Evolutionary conservation across 1,284 basidiomycete species (phyloP), one percentile per base, ranked within the genome.

Genomic region (Moesziomyces sp.): DNA sequence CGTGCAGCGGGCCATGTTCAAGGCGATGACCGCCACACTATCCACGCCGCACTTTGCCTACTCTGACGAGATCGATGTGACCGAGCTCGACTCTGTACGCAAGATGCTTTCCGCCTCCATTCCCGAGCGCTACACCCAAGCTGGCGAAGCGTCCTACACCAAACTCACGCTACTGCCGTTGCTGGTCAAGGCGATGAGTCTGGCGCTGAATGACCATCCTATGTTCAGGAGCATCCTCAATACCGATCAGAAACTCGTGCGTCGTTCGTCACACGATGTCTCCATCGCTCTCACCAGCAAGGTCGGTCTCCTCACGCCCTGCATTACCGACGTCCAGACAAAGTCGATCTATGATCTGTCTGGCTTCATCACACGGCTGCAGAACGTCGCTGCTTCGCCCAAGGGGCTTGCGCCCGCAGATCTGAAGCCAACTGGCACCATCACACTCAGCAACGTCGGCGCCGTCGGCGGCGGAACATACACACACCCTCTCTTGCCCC

Each of bases 91-190:
- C 78, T 85, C 87, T n/a, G 74, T 94, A 11, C 86, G 95, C 7
- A 90, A 91, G 0, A 82, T 86, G 13, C 87, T 97, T 52, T 92
- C 91, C 77, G 82, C 88, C 0, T 86, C 90, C 75, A 92, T 94
- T 69, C 92, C 93, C 1, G 51, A 54, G 5, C 48, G 26, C 8
- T 75, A 61, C 47, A 54, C 58, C 13, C 21, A 55, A 9, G 43
- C 53, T 0, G 58, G 72, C 14, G 73, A 75, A 19, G 54, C 58
- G 6, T 47, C 56, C 0, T 67, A 58, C 51, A 87, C 33, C 52
- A 89, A 89, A 48, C 84, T 96, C 38, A 95, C 93, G 0, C 90
- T 93, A 82, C 89, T 97, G 24, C 93, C 92, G 4, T 87, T 96
- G 78, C 88, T 97, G 11, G 86, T 97, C 78, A 97, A 97, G 84